Evolutionary conservation across 1,139 yeast genomes (phyloP), one percentile per base, ranked within the genome.

Genomic region (Protomyces inouyei): DNA sequence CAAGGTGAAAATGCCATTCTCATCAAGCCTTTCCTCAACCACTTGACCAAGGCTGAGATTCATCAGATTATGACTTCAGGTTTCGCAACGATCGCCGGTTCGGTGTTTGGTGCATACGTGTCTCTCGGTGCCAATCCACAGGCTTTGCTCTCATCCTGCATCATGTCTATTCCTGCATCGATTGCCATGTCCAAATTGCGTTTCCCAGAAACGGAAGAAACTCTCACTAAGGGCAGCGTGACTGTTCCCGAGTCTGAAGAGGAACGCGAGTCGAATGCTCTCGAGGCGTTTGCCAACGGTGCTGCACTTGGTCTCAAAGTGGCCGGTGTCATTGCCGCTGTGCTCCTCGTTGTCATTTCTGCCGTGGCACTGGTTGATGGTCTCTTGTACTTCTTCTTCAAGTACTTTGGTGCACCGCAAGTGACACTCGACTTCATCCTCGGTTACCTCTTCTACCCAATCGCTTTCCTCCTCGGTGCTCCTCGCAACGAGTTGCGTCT

Each of bases 161-260:
- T 85, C 67, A 85, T 85, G 88, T 84, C 87, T 1, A 84, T 85
- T 72, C 88, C 88, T 5, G 86, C 86, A 37, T 82, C 87, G 9
- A 76, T 85, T 67, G 86, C 87, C 9, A 82, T 84, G 32, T 83
- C 88, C 18, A 84, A 84, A 72, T 77, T 85, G 69, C 79, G 88
- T 73, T 78, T 76, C 69, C 88, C 88, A 16, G 88, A 85, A 72
- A 79, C 83, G 21, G 87, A 85, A 70, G 79, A 77, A 67, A 80
- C 87, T 1, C 70, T 84, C 52, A 80, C 87, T 28, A 74, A 79
- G 65, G 85, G 86, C 57, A 76, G 76, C 64, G 79, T 81, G 46
- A 78, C 80, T 25, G 75, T 82, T 66, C 82, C 84, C 4, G 80
- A 81, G 56, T 77, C 78, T 55, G 79, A 79, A 46, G 76, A 76